These are phyloP conservation scores for Candida oleophila DNA, from an alignment of 805 yeast species.

Conservation along the genomic window DNA sequence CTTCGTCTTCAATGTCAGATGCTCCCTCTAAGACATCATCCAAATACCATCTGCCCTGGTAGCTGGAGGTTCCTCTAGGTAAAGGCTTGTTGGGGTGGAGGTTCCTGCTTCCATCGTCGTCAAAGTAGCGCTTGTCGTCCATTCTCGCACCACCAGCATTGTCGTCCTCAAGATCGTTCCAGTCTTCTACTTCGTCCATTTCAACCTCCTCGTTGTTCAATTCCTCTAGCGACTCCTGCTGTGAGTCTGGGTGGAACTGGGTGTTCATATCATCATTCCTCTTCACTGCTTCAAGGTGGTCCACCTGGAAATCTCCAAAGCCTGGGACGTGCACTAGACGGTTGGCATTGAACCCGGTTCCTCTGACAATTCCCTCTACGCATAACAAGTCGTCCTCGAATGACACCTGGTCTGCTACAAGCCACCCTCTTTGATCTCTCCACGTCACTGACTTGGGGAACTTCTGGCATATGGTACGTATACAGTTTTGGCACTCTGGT, in stretches of 20 bases:
- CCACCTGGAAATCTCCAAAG: conserved; percentile 82
- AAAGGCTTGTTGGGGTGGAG: conserved; percentile 31
- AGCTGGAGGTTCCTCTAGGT: conserved; percentile 74
- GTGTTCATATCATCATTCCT: conserved; percentile 19
- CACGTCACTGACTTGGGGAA: conserved; percentile 82
- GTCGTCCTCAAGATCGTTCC: conserved; percentile 26
- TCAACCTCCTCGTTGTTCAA: conserved; percentile 45
- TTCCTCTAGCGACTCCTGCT: conserved; percentile 60
- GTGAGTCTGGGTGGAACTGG: conserved; percentile 28
- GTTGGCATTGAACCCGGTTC: conserved; percentile 76
- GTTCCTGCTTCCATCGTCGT: conserved; percentile 23
- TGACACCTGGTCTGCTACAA: conserved; percentile 66
- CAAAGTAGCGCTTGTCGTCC: conserved; percentile 56
- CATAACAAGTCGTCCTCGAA: conserved; percentile 46
- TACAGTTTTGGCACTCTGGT: conserved; percentile 70
- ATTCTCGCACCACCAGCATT: conserved; percentile 49
- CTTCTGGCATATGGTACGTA: conserved; percentile 79
- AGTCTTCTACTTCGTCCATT: conserved; percentile 39
- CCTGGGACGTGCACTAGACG: conserved; percentile 85
- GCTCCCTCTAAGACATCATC: conserved; percentile 51
- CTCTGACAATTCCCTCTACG: conserved; percentile 84
- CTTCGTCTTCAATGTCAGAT: conserved; percentile 45
- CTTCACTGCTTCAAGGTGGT: conserved; percentile 49
- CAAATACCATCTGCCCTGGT: conserved; percentile 73
- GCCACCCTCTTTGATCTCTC: conserved; percentile 91